A percentile compares a stretch with the other conserved stretches of the same genome.
Conservation (phyloP, 306 rosid species). For the Sicyos edulis region DNA sequence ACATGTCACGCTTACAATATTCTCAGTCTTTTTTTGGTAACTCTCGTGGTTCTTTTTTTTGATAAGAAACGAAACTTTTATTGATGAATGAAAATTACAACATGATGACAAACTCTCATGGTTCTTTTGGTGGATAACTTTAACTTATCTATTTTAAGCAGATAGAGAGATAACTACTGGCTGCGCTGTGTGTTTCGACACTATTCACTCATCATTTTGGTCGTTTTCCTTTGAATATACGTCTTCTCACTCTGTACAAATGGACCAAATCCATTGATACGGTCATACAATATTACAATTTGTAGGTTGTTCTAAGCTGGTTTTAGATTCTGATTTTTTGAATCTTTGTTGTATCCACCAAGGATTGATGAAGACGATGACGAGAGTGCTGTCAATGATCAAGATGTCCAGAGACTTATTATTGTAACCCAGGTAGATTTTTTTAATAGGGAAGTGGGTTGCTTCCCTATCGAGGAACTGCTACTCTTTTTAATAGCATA, state of each 20-base stretch:
- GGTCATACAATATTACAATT: slow-evolving; percentile 9
- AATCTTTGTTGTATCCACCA: slow-evolving; percentile 26
- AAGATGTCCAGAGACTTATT: slow-evolving; percentile 82
- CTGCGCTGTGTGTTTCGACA: background rate
- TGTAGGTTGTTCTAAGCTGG: slow-evolving; percentile 9
- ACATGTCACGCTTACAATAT: background rate
- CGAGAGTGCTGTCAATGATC: slow-evolving; percentile 65
- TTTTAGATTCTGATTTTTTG: slow-evolving; percentile 7
- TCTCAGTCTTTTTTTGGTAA: background rate
- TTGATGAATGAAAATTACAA: too few species aligned
- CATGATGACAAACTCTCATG: background rate
- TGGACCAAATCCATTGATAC: slow-evolving; percentile 7
- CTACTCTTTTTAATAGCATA: background rate
- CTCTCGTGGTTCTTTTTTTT: background rate
- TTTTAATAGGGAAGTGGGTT: slow-evolving; percentile 15
- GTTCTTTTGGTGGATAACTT: background rate
- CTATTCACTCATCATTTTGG: background rate
- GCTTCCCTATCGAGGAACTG: background rate
- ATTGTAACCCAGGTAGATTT: slow-evolving; percentile 86
- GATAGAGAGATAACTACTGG: slow-evolving; percentile 6
- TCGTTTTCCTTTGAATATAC: background rate
- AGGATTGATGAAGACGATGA: slow-evolving; percentile 86
- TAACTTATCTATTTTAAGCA: background rate
- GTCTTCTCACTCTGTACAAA: background rate
- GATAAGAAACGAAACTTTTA: too few species aligned